Evolutionary conservation across 2,329 filamentous ascomycete genomes (phyloP), one percentile per base, ranked within the genome.

Genomic region (Plectosphaerella sp.): DNA sequence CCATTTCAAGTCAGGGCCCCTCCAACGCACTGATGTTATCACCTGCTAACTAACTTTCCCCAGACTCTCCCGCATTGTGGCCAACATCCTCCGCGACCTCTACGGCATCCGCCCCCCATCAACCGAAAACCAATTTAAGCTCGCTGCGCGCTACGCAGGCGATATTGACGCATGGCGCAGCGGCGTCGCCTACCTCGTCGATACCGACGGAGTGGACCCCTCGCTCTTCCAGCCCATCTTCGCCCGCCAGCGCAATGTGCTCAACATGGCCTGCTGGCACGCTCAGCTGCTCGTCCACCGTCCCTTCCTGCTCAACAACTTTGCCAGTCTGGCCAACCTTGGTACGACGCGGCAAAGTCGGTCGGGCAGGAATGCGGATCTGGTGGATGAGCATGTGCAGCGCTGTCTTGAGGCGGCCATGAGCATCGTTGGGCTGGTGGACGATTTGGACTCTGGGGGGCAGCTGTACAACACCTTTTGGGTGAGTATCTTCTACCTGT

Each of bases 191-290:
- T 58, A 64, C 2, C 70, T 74, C 25, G 61, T 74, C 0, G 70
- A 73, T 16, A 58, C 72, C 0, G 68, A 72, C 45, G 68, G 59
- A 7, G 60, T 66, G 15, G 67, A 63, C 35, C 55, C 61, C 2
- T 56, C 65, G 1, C 58, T 70, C 5, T 58, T 71, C 2, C 58
- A 65, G 2, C 67, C 69, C 0, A 68, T 73, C 3, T 72, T 69
- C 20, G 66, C 68, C 36, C 62, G 72, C 0, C 72, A 74, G 49
- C 64, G 67, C 0, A 70, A 72, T 12, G 68, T 73, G 0, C 58
- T 75, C 1, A 73, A 71, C 35, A 56, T 74, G 4, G 67, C 72
- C 1, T 74, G 67, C 45, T 73, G 69, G 67, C 72, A 74, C 41
- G 66, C 72, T 0, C 62, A 67, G 12, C 69, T 75, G 1, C 64